Conservation (phyloP, 257 asterid genomes). For the Nicotiana noctiflora region DNA sequence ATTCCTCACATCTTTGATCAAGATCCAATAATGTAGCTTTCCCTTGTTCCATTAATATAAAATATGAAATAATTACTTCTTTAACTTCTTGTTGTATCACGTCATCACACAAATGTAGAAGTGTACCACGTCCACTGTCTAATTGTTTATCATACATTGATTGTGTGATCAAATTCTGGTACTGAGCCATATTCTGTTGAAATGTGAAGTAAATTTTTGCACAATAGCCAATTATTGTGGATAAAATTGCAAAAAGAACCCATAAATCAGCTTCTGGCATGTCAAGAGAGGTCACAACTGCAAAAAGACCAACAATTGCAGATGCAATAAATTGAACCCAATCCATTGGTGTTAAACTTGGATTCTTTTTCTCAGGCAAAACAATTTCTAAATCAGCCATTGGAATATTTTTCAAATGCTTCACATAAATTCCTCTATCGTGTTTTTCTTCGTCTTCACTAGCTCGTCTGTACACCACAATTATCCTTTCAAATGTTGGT, state of each 20-base stretch:
- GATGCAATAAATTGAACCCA: constrained; percentile 89
- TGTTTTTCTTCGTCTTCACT: constrained; percentile 35
- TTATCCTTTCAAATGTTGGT: constrained; percentile 95
- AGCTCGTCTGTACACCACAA: constrained; percentile 85
- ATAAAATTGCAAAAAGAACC: constrained; percentile 85
- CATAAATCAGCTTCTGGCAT: constrained; percentile 95
- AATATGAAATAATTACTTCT: constrained; percentile 92
- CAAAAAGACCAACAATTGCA: constrained; percentile 92
- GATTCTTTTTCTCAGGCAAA: constrained; percentile 94
- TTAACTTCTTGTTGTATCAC: constrained; percentile 98
- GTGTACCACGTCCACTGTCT: constrained; percentile 95
- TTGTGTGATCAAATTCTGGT: constrained; percentile 85
- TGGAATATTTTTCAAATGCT: constrained; percentile 90
- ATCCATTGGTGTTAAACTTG: constrained; percentile 95
- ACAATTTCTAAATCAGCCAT: constrained; percentile 99
- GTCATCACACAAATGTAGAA: constrained; percentile 92
- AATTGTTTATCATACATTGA: constrained; percentile 97
- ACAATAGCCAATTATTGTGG: constrained; percentile 89
- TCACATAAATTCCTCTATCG: constrained; percentile 82
- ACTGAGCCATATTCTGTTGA: constrained; percentile 85
- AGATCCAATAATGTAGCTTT: constrained; percentile 88
- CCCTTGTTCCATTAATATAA: constrained; percentile 93
- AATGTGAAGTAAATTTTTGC: constrained; percentile 96
- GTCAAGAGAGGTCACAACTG: constrained; percentile 88
- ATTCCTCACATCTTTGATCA: constrained; percentile 78